phyloP scores from a whole-genome alignment of 176 grass and related monocot species.

The Carex kokanica region DNA sequence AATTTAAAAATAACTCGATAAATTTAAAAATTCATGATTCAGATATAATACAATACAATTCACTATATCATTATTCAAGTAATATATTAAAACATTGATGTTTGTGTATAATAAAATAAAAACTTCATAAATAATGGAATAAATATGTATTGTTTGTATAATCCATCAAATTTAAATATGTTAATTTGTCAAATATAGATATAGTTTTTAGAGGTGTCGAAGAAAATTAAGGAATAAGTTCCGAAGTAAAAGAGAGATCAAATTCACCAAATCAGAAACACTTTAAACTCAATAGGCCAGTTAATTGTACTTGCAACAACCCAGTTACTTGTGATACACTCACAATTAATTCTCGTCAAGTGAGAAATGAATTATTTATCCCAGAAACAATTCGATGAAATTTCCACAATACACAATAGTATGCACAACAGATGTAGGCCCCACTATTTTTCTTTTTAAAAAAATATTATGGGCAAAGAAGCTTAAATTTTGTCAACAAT shows the following conservation, averaged over 20 bases:
- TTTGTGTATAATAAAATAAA: too few relatives aligned
- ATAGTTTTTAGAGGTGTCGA: too few relatives aligned
- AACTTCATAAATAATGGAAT: too few relatives aligned
- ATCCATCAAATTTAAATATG: too few relatives aligned
- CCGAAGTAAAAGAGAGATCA: background rate
- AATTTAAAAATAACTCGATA: too few relatives aligned
- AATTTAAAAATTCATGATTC: too few relatives aligned
- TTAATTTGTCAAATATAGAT: too few relatives aligned
- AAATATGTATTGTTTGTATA: too few relatives aligned
- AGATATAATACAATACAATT: too few relatives aligned
- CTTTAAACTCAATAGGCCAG: background rate
- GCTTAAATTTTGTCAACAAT: constrained; percentile 2
- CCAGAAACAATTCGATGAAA: background rate
- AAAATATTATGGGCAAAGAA: background rate
- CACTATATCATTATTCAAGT: too few relatives aligned
- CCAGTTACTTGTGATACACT: background rate
- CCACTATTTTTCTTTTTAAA: background rate
- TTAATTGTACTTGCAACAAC: background rate
- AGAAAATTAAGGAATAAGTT: background rate
- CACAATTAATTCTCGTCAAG: background rate
- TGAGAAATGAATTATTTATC: background rate
- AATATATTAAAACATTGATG: too few relatives aligned
- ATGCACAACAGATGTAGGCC: background rate
- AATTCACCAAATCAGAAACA: background rate
- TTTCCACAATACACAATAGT: background rate